Evolutionary conservation across 306 rosid species (phyloP).

Genomic region (Sicyos baderoa): DNA sequence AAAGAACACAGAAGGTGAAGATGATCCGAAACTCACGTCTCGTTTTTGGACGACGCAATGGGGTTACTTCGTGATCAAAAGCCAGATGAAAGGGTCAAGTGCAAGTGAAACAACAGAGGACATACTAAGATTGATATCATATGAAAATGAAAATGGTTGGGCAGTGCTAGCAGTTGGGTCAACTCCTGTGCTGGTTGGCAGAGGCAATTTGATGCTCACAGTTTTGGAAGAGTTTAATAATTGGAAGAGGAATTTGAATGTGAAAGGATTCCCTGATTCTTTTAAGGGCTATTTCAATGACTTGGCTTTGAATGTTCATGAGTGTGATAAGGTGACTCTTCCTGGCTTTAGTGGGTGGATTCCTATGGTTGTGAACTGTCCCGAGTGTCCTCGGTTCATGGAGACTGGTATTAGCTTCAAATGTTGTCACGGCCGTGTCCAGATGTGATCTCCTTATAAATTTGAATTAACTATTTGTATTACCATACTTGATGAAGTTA

Average conservation of each 20-base stretch:
- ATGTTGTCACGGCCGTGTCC: not conserved
- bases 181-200: not conserved
- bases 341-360: not conserved
- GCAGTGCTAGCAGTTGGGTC: not conserved
- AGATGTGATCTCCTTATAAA: not conserved
- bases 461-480: not conserved
- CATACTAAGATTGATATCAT: not conserved
- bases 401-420: not conserved
- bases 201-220: not conserved
- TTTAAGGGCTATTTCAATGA: not conserved
- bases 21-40: not conserved
- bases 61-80: not conserved
- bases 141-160: not conserved
- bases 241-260: not conserved
- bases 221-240: not conserved
- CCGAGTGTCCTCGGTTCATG: not conserved
- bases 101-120: not conserved
- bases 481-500: not conserved
- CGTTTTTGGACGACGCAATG: not conserved
- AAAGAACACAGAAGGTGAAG: not conserved
- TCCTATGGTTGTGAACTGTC: not conserved
- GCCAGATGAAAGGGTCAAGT: not conserved
- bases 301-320: not conserved
- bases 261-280: not conserved
- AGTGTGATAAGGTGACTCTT: not conserved